Evolutionary conservation across 345 rosid genomes (phyloP), one percentile per base, ranked within the genome.

Genomic region (Populus simonii): DNA sequence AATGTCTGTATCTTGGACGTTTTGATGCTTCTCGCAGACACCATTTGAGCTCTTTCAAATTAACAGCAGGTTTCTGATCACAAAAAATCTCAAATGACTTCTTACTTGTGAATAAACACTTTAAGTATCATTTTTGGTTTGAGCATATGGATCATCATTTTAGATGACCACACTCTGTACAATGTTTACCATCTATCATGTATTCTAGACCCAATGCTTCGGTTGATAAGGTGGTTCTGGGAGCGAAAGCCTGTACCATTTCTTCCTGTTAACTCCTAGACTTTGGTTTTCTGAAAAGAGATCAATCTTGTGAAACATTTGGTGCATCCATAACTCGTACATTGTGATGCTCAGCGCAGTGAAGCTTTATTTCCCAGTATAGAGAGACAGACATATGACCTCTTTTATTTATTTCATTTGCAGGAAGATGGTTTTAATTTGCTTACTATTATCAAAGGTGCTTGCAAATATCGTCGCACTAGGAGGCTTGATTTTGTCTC

Each of bases 381-480:
- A 27, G 70, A 27, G 59, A 22, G 39, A 70, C 47, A 65, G 45
- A 22, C n/a, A 38, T 5, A 8, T 72, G 41, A 29, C 68, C 55
- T 70, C 63, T 68, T 68, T 39, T 68, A 3, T 23, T 29, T 27
- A 33, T 65, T 31, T 25, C 53, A 55, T 53, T 66, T 69, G 53
- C 92, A 94, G 98, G 98, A 92, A 84, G 92, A 89, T 68, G 84
- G 89, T 31, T 5, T 89, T 43, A 90, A 25, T 25, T 25, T 25
- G 25, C 25, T 25, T 25, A 25, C 25, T 25, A 25, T 25, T 25
- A 25, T 25, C 25, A 25, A 25, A 25, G 25, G 25, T 25, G 25
- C 25, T 25, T 25, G 25, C 25, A 25, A 25, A 25, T 25, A 25
- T 25, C 25, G 25, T 25, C 25, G 25, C 25, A 25, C 25, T 25